Conservation (phyloP, 371 early-diverging fungal genomes). For the Syncephalastrum sp. region DNA sequence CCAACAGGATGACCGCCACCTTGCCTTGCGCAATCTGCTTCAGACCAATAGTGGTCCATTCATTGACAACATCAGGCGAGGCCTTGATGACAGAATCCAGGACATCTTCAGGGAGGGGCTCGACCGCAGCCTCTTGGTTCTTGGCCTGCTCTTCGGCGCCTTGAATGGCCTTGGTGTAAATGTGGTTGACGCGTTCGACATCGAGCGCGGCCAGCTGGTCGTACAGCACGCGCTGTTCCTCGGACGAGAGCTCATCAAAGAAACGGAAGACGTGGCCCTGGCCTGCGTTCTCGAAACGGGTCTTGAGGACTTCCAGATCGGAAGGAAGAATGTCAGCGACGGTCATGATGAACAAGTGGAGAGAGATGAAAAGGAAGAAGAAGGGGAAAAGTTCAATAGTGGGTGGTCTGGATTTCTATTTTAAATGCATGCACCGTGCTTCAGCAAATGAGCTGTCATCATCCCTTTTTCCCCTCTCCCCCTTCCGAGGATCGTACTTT, state of each 20-base stretch:
- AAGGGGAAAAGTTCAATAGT: neutral
- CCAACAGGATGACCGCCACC: slow-evolving; percentile 93
- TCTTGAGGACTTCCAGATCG: slow-evolving; percentile 53
- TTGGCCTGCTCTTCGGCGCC: slow-evolving; percentile 44
- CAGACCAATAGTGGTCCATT: slow-evolving; percentile 80
- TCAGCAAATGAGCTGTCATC: neutral
- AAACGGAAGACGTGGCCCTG: slow-evolving; percentile 91
- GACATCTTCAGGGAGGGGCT: slow-evolving; percentile 75
- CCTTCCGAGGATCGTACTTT: neutral
- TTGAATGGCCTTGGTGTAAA: slow-evolving; percentile 71
- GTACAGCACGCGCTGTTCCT: slow-evolving; percentile 59
- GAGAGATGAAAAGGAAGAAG: neutral
- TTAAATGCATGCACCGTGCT: neutral
- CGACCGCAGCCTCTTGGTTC: slow-evolving; percentile 49
- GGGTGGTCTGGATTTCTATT: slow-evolving; percentile 1
- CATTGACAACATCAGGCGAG: slow-evolving; percentile 50
- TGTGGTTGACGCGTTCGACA: slow-evolving; percentile 76
- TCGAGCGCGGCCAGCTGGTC: slow-evolving; percentile 73
- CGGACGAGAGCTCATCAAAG: slow-evolving; percentile 65
- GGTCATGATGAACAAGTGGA: slow-evolving; percentile 12
- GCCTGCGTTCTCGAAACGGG: slow-evolving; percentile 69
- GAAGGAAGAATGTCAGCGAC: slow-evolving; percentile 25
- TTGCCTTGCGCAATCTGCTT: slow-evolving; percentile 78
- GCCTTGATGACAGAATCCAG: slow-evolving; percentile 76
- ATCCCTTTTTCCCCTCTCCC: neutral